Conservation (phyloP, 2,329 filamentous ascomycete genomes). For the Microcyclospora tardicrescens region DNA sequence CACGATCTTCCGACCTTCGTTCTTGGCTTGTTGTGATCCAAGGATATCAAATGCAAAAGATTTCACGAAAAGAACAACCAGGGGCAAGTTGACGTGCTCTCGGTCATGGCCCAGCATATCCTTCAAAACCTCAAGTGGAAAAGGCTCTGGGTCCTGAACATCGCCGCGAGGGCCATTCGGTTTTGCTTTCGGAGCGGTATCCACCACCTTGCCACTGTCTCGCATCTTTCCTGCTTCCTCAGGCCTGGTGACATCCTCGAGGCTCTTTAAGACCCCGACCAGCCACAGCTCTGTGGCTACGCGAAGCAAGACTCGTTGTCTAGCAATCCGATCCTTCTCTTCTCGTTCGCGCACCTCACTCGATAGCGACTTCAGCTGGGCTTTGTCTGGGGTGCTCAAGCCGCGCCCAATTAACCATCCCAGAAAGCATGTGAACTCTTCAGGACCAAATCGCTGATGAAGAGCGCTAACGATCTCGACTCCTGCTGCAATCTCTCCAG, state of each 20-base stretch:
- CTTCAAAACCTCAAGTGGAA: conserved; percentile 94
- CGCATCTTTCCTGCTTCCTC: conserved; percentile 52
- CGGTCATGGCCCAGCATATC: conserved; percentile 88
- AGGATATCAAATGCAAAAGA: conserved; percentile 92
- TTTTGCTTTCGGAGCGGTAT: conserved; percentile 50
- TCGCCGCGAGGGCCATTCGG: conserved; percentile 43
- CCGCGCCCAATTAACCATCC: conserved; percentile 88
- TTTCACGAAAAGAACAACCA: conserved; percentile 92
- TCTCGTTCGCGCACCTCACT: conserved; percentile 83
- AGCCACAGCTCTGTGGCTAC: conserved; percentile 96
- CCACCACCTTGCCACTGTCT: conserved; percentile 40
- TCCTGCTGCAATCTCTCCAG: conserved; percentile 80
- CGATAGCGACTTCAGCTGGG: conserved; percentile 61
- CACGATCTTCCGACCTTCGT: conserved; percentile 71
- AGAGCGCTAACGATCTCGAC: conserved; percentile 91
- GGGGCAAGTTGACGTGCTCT: conserved; percentile 78
- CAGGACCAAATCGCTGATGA: conserved; percentile 83
- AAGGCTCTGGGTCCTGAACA: conserved; percentile 68
- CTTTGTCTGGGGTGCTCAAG: conserved; percentile 80
- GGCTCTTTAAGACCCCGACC: conserved; percentile 70
- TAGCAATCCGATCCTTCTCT: conserved; percentile 79
- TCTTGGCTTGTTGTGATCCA: conserved; percentile 57
- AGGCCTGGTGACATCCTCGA: conserved; percentile 55
- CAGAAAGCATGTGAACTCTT: conserved; percentile 80
- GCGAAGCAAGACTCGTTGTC: conserved; percentile 74